These are phyloP conservation scores for Trametes sanguinea DNA, from an alignment of 768 basidiomycete species.

Conservation along the genomic window DNA sequence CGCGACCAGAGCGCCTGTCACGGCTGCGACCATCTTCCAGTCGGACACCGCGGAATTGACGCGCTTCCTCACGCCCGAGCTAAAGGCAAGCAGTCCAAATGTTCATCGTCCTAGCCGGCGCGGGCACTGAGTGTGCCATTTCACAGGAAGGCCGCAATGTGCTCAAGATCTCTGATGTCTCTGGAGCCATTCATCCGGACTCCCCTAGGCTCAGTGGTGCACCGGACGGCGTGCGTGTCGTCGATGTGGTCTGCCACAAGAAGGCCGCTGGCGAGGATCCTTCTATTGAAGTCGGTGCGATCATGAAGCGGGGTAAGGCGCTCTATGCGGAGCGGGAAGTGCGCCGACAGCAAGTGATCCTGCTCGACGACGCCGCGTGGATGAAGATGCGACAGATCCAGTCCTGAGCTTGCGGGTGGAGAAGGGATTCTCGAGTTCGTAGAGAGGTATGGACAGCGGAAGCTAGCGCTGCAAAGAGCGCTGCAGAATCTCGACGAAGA, in stretches of 20 bases:
- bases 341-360: constrained; percentile 42
- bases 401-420: constrained; percentile 35
- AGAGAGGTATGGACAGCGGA: constrained; percentile 42
- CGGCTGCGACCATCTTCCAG: constrained; percentile 59
- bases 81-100: constrained; percentile 42
- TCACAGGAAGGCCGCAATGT: constrained; percentile 54
- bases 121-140: not conserved
- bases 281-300: constrained; percentile 31
- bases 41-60: constrained; percentile 58
- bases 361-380: constrained; percentile 49
- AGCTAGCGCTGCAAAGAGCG: constrained; percentile 38
- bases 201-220: constrained; percentile 56
- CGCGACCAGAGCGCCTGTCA: constrained; percentile 44
- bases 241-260: constrained; percentile 55
- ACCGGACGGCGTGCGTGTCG: constrained; percentile 45
- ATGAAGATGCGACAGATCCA: constrained; percentile 34
- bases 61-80: constrained; percentile 48
- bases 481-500: constrained; percentile 42
- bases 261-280: constrained; percentile 32
- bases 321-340: constrained; percentile 43
- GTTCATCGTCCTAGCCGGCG: not conserved
- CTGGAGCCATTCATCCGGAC: constrained; percentile 51
- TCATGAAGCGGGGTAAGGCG: constrained; percentile 38
- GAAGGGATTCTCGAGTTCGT: constrained; percentile 44
- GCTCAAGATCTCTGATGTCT: constrained; percentile 50